A percentile compares a stretch with the other conserved stretches of the same genome.
Conservation (phyloP, 2,329 filamentous ascomycete species). For the Apiospora koreana region DNA sequence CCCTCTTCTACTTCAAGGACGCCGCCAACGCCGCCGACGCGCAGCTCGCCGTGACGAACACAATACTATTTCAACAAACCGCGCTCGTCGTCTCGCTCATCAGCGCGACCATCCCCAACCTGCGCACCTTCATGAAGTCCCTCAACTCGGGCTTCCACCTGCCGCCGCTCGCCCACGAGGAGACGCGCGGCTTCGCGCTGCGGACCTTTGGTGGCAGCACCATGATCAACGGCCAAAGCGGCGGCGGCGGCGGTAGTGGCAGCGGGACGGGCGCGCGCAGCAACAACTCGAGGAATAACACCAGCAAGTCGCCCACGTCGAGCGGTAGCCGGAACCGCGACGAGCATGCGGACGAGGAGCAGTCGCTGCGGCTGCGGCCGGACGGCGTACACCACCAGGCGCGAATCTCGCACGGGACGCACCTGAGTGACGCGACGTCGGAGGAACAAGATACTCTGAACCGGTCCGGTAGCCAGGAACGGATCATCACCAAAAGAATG, state of each 20-base stretch:
- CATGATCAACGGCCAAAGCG: background rate
- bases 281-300: too few species aligned
- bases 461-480: background rate
- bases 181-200: background rate
- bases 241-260: background rate
- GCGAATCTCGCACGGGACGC: background rate
- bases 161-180: background rate
- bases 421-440: background rate
- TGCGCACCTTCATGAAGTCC: constrained; percentile 24
- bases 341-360: background rate
- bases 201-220: background rate
- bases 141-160: constrained; percentile 19
- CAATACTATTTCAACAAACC: constrained; percentile 21
- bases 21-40: constrained; percentile 17
- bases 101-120: constrained; percentile 25
- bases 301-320: background rate
- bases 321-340: background rate
- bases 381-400: background rate
- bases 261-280: too few species aligned
- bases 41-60: constrained; percentile 19
- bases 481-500: background rate
- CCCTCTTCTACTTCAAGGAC: constrained; percentile 16
- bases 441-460: background rate
- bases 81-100: constrained; percentile 23
- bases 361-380: background rate